Evolutionary conservation across 805 yeast genomes (phyloP), one percentile per base, ranked within the genome.

Genomic region (Candida stauntonica): DNA sequence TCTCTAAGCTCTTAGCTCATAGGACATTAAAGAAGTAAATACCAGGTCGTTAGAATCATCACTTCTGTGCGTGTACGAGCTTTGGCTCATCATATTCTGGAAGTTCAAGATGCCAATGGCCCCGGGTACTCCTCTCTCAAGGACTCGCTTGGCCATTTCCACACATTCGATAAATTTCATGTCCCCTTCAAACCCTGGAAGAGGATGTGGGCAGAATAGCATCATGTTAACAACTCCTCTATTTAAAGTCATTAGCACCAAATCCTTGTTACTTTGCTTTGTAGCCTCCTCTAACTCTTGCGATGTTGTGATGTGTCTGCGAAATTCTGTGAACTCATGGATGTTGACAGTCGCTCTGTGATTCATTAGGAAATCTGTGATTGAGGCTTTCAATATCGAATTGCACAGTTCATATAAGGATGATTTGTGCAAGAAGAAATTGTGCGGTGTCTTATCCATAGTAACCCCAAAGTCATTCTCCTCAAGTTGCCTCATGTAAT

Each of bases 41-140:
- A 47, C 43, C 27, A 49, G 18, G 12, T 33, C 41, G 17, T 47
- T 38, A 7, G 29, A 26, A 12, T 31, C 29, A 11, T 29, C 35
- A 5, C 33, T 21, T 6, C 34, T 33, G 23, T 26, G 33, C 26
- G 29, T 37, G 28, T 39, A 43, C 13, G 44, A 39, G 33, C 51
- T 47, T 39, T 45, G 45, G 14, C 32, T 31, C 46, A 45, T 38
- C 36, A 45, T 44, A 19, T 49, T 49, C 27, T 47, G 51, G 33
- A 47, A 21, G 13, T 42, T 47, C 38, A 49, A 28, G 3, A 49
- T 27, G 5, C 39, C 29, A 16, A 44, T 32, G 4, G 31, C 19
- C 3, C 48, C 45, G 3, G 14, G 3, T 11, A 35, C 19, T 2
- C 43, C 41, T 7, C 6, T 15, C 17, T 26, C 36, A n/a, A 41